Percentiles rank a stretch among this genome's conserved stretches.
Evolutionary conservation across 2,329 filamentous ascomycete genomes (phyloP).

Genomic region (Ceratocystiopsis brevicomis): DNA sequence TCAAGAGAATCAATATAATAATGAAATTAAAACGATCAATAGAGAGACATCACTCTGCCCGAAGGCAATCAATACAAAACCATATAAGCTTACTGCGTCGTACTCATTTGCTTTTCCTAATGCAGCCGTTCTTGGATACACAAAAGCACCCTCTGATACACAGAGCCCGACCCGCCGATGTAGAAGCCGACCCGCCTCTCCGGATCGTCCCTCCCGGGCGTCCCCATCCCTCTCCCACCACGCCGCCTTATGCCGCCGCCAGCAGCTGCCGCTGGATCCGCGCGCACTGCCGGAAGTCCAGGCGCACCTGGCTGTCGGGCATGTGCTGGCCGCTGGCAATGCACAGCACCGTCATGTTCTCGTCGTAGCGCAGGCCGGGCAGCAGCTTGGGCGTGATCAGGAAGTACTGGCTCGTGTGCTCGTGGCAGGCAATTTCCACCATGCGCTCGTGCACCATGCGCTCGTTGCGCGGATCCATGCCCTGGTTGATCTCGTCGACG

Average conservation of each 20-base stretch:
- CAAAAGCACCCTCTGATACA: no score
- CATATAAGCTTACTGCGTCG: no score
- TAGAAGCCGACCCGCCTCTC: no score
- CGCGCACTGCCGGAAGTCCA: slow-evolving; percentile 24
- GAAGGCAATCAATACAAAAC: no score
- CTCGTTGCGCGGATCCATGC: slow-evolving; percentile 97
- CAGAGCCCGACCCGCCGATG: no score
- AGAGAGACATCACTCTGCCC: no score
- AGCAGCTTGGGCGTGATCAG: slow-evolving; percentile 94
- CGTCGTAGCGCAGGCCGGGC: slow-evolving; percentile 66
- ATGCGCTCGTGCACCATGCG: slow-evolving; percentile 95
- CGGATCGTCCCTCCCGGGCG: no score
- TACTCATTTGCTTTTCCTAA: no score
- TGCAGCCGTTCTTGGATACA: no score
- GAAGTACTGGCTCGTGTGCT: slow-evolving; percentile 74
- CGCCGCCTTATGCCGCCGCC: background rate
- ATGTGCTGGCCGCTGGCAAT: slow-evolving; percentile 77
- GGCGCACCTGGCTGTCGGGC: slow-evolving; percentile 31
- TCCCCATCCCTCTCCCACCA: no score
- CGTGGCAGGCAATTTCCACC: slow-evolving; percentile 87
- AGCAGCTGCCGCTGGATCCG: slow-evolving; percentile 6
- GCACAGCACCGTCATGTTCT: slow-evolving; percentile 80
- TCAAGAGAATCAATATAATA: no score
- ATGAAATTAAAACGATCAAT: no score
- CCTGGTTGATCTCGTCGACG: slow-evolving; percentile 98